Evolutionary conservation across 345 rosid genomes (phyloP), one percentile per base, ranked within the genome.

Genomic region (Linum lewisii): DNA sequence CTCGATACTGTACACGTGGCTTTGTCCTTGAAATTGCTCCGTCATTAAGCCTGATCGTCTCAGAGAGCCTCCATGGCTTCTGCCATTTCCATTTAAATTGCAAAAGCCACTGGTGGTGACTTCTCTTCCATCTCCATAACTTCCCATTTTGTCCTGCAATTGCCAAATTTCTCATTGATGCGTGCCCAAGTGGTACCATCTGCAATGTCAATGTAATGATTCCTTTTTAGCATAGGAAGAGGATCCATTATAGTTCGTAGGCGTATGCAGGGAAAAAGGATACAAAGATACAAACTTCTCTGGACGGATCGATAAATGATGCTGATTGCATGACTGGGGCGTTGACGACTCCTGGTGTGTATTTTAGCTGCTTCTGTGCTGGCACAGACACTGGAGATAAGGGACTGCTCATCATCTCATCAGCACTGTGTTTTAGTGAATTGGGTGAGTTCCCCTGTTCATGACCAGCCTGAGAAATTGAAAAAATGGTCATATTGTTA

Each of bases 61-160:
- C 99, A 20, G 99, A 93, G 62, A 93, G 86, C 74, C 85, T 87
- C 99, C 99, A 93, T 53, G 99, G 99, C 76, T 93, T 93, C 76
- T 93, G 99, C 99, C 99, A 93, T 75, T 93, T 93, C 94, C 95
- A 93, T 73, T 93, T 93, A 81, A 87, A 93, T 62, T 93, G 99
- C 73, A 93, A 71, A 44, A 84, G 88, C 97, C 99, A 93, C 57
- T 85, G 94, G 71, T 89, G 97, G 77, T 93, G 99, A 67, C 99
- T 85, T 79, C 99, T 87, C 75, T 93, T 93, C 99, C 99, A 93
- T 80, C 99, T 89, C 99, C 99, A 89, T 58, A 93, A 80, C 70
- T 82, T 93, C 64, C 96, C 97, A 65, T 88, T 82, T 70, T 85
- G 79, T 54, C 94, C 88, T 24, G 80, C 66, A 21, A 77, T 81